These are phyloP conservation scores for Cladophialophora yegresii DNA, from an alignment of 2,329 filamentous ascomycete species.

Conservation along the genomic window DNA sequence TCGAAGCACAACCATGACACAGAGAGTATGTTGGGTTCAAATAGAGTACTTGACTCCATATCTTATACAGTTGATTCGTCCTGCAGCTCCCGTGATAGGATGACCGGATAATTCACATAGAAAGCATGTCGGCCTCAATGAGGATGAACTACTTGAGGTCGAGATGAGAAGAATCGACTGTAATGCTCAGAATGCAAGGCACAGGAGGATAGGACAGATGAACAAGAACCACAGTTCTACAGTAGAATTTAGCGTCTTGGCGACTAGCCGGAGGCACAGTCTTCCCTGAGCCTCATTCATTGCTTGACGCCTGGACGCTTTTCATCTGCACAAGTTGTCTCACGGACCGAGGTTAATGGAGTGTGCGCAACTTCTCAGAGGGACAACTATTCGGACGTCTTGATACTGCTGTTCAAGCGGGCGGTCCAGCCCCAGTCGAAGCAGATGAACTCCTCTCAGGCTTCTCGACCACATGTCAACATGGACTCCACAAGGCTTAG, in stretches of 20 bases:
- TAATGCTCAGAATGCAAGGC: background rate
- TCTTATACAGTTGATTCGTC: no score
- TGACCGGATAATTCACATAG: background rate
- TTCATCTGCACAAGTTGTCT: background rate
- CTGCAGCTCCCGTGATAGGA: background rate
- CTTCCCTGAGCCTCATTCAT: background rate
- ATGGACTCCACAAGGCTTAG: slow-evolving; percentile 32
- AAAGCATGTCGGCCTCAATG: background rate
- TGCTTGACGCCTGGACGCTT: background rate
- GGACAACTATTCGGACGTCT: background rate
- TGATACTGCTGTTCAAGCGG: background rate
- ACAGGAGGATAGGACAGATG: background rate
- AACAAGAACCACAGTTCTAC: background rate
- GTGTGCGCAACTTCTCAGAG: background rate
- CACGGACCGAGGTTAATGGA: background rate
- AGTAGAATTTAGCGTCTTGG: background rate
- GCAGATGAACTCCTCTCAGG: background rate
- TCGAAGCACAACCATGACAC: background rate
- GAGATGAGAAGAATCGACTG: background rate
- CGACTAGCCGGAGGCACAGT: background rate
- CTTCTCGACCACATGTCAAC: background rate
- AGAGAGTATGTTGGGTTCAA: background rate
- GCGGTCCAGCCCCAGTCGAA: no score
- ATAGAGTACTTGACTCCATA: no score
- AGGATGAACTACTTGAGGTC: background rate